These are phyloP conservation scores for Phaeodactylum tricornutum DNA, from an alignment of 108 stramenopile genomes.

Conservation along the genomic window DNA sequence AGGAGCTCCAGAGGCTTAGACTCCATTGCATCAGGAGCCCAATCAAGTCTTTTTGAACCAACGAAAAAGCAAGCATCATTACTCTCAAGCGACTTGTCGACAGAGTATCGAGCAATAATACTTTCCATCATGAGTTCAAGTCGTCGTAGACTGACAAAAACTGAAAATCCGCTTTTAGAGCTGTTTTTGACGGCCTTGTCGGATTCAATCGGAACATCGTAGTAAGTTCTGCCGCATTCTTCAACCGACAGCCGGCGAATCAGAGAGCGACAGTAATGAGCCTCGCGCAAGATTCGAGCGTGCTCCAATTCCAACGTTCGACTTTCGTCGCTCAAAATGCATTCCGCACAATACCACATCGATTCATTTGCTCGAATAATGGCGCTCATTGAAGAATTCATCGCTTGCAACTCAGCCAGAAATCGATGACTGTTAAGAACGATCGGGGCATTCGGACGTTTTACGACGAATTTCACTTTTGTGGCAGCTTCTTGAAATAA, in stretches of 20 bases:
- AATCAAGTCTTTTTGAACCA: conserved; percentile 7
- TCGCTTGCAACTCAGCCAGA: neutral
- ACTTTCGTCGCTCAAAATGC: neutral
- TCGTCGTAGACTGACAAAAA: conserved; percentile 21
- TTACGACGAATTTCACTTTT: conserved; percentile 3
- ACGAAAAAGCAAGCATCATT: conserved; percentile 2
- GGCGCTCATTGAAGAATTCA: neutral
- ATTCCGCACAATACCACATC: neutral
- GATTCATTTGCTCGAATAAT: too few relatives aligned
- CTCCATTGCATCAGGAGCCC: conserved; percentile 19
- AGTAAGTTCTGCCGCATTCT: conserved; percentile 18
- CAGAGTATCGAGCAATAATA: conserved; percentile 13
- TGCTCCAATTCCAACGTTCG: neutral
- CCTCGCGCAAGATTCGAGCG: conserved; percentile 13
- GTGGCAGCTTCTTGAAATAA: neutral
- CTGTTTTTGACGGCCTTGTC: neutral
- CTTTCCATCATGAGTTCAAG: conserved; percentile 30
- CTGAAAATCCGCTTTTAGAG: neutral
- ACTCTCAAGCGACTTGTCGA: neutral
- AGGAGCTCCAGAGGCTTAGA: conserved; percentile 17
- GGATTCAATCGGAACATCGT: conserved; percentile 1
- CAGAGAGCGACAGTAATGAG: conserved; percentile 22
- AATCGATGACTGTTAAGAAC: neutral
- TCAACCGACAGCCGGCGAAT: conserved; percentile 34
- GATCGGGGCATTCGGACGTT: neutral